Base-by-base conservation (phyloP, 2,329 filamentous ascomycete species). In the Macrophomina tecta region DNA sequence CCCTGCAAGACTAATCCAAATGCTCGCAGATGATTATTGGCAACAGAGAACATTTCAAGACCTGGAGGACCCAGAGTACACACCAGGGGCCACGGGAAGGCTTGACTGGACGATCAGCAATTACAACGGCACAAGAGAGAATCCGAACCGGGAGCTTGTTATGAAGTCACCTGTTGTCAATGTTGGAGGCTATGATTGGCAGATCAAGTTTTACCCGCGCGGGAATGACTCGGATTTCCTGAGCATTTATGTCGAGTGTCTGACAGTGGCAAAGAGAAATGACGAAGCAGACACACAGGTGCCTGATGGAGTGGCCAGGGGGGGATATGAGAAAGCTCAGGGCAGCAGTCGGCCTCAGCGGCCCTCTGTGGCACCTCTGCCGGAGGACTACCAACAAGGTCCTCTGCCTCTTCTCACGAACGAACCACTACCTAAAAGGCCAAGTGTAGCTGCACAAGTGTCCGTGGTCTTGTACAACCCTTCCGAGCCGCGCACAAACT, bases 401-500 rank as follows among this genome's bases (percentile, higher is more conserved):
- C 77, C 79, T 18, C 68, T 80, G n/a, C 78, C 79, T 18, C 72
- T 79, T 9, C 70, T 80, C 5, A 72, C 69, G 16, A 70, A 72
- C 1, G 74, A 74, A 58, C 69, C 69, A 23, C 38, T 81, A 36
- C 76, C 74, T 12, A 81, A 81, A 70, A 78, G 81, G 18, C 78
- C 74, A 40, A 79, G 80, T 23, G 75, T 83, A 11, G 83, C 87
- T n/a, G 87, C 86, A 3, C 87, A 89, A 73, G 81, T 89, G 42
- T 84, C 84, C 46, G 83, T 89, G 30, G 83, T 89, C 55, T 78
- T 89, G 56, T 89, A 89, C 79, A 90, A 90, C 69, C 87, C 87
- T 0, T 79, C 82, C 32, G 87, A 89, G 70, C 87, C 87, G 53
- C 83, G 86, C 6, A 86, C 86, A 4, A 82, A 86, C 67, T 84